Percentiles rank a stretch among this genome's conserved stretches.
Evolutionary conservation across 139 green algal species (phyloP).

Genomic region (Axilococcus clingmanii): DNA sequence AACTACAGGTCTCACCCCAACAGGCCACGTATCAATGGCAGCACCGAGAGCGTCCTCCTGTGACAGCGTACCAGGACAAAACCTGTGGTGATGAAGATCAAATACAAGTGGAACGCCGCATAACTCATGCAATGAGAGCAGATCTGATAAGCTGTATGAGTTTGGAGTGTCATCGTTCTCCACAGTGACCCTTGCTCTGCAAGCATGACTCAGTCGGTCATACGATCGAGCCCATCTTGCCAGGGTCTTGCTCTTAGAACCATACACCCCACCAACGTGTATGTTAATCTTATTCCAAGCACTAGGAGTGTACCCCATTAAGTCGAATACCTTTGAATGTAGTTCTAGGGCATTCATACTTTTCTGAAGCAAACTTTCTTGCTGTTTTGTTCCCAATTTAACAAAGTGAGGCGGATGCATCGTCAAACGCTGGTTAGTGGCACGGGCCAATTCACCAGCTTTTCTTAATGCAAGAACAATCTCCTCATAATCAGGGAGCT

Average conservation of each 20-base stretch:
- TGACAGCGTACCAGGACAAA: constrained; percentile 20
- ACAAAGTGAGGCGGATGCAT: constrained; percentile 47
- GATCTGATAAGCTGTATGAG: constrained; percentile 36
- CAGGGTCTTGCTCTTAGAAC: constrained; percentile 37
- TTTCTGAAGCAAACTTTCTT: constrained; percentile 9
- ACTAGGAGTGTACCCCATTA: constrained; percentile 47
- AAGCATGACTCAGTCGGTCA: constrained; percentile 26
- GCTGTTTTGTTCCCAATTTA: constrained; percentile 21
- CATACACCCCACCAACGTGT: constrained; percentile 44
- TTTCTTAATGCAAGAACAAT: constrained; percentile 39
- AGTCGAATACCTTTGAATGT: constrained; percentile 45
- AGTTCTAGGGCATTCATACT: constrained; percentile 49
- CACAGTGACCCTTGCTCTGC: constrained; percentile 38
- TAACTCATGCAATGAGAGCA: constrained; percentile 22
- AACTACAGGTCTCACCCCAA: constrained; percentile 28
- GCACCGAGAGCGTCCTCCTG: constrained; percentile 35
- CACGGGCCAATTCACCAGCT: constrained; percentile 31
- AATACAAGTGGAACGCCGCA: constrained; percentile 46
- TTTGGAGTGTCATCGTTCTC: constrained; percentile 53
- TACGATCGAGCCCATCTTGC: constrained; percentile 40
- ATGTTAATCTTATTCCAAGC: constrained; percentile 68
- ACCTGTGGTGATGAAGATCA: constrained; percentile 61
- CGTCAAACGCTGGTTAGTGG: constrained; percentile 41
- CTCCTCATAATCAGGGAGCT: constrained; percentile 40
- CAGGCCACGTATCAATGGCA: constrained; percentile 38